Evolutionary conservation across 331 rosid species (phyloP), one percentile per base, ranked within the genome.

Genomic region (Telfairia occidentalis): DNA sequence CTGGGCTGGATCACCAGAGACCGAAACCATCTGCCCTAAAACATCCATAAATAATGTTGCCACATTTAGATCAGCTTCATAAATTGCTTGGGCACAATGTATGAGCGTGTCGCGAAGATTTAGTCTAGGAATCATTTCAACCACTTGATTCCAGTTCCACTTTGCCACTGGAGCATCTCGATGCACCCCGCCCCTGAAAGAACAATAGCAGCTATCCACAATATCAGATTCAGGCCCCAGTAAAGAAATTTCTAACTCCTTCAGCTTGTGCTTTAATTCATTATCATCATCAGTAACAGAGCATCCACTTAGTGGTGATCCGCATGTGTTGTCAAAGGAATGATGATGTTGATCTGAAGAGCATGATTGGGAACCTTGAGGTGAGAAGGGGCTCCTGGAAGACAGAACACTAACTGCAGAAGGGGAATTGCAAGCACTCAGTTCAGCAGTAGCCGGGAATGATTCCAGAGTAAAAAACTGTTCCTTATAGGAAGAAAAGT

Each of bases 381-480:
- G 88, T 16, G 92, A 89, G 78, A 84, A 87, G 59, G 96, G 83
- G 73, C 90, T 86, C 76, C 86, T 77, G 54, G 83, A 86, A 34
- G 92, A 94, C 82, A 92, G 82, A 71, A 81, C 89, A 77, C 99
- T 92, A 28, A 78, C 86, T 76, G 79, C 80, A 46, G 98, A 87
- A 79, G 97, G 88, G 40, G 97, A 90, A 77, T 90, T 89, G 54
- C 85, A 86, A 75, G 54, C 70, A 67, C 65, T 45, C 52, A 77
- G 42, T 54, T 53, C 87, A 71, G 67, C 58, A 57, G 73, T 30
- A 52, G 84, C 80, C 2, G 91, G 81, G 65, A 83, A 79, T 12
- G 98, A 94, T 34, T 95, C 97, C 46, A 95, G 90, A 71, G 99
- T 95, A 35, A 72, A 86, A 83, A 30, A 87, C 75, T 85, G 82